These are phyloP conservation scores for Lophiotrema nucula DNA, from an alignment of 495 filamentous ascomycete genomes.

Conservation along the genomic window DNA sequence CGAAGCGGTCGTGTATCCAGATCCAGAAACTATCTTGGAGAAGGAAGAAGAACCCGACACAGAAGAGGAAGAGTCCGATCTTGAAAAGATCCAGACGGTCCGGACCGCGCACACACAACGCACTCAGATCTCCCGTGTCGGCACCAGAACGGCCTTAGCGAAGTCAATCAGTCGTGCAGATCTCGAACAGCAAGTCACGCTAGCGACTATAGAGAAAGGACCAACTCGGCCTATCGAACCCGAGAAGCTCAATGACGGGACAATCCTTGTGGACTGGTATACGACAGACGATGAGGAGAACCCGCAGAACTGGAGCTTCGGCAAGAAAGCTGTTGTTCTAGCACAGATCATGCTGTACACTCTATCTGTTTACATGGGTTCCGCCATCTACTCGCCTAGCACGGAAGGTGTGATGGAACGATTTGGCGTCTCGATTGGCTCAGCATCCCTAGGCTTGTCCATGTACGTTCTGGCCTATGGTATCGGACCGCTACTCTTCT, in stretches of 20 bases:
- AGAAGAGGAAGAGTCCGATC: slow-evolving; percentile 7
- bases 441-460: slow-evolving; percentile 50
- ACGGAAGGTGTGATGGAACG: slow-evolving; percentile 40
- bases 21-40: slow-evolving; percentile 8
- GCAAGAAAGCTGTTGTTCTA: slow-evolving; percentile 37
- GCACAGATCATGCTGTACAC: slow-evolving; percentile 47
- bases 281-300: slow-evolving; percentile 40
- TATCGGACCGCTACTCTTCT: slow-evolving; percentile 48
- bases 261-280: slow-evolving; percentile 44
- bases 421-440: slow-evolving; percentile 45
- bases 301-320: slow-evolving; percentile 42
- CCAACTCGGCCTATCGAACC: slow-evolving; percentile 32
- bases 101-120: slow-evolving; percentile 13
- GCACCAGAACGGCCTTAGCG: slow-evolving; percentile 24
- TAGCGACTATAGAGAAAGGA: slow-evolving; percentile 27
- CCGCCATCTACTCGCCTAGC: slow-evolving; percentile 51
- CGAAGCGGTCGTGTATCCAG: slow-evolving; percentile 7
- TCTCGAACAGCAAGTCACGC: slow-evolving; percentile 30
- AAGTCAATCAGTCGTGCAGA: slow-evolving; percentile 25
- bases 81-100: slow-evolving; percentile 28
- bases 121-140: slow-evolving; percentile 23
- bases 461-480: slow-evolving; percentile 57
- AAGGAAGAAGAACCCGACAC: slow-evolving; percentile 1
- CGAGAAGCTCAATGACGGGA: slow-evolving; percentile 38
- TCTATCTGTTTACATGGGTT: slow-evolving; percentile 51